Evolutionary conservation across 495 filamentous ascomycete genomes (phyloP).

Genomic region (Hypomontagnella monticulosa): DNA sequence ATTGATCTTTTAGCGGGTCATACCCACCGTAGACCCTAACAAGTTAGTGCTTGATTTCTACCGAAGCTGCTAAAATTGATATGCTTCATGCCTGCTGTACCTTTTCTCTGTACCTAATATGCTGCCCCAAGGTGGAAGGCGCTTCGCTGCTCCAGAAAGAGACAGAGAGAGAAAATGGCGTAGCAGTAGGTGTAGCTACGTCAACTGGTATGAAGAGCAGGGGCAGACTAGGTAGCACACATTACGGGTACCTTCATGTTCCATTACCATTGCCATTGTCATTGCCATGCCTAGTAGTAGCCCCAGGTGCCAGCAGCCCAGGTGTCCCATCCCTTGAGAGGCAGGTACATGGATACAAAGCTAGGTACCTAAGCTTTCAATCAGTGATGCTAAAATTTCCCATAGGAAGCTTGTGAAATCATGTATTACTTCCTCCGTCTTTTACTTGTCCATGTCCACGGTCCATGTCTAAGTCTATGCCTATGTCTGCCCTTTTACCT

Average conservation of each 20-base stretch:
- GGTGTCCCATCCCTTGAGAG: constrained; percentile 29
- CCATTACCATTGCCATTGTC: too few species aligned
- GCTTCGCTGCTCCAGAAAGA: constrained; percentile 32
- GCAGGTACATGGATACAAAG: constrained; percentile 24
- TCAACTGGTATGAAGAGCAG: not conserved
- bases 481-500: not conserved
- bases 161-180: constrained; percentile 12
- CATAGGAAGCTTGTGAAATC: constrained; percentile 35
- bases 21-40: constrained; percentile 36
- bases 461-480: not conserved
- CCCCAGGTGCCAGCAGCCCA: too few species aligned
- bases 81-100: not conserved
- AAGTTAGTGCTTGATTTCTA: constrained; percentile 36
- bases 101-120: constrained; percentile 4
- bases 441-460: too few species aligned
- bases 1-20: constrained; percentile 42
- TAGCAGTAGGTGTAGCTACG: not conserved
- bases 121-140: constrained; percentile 35
- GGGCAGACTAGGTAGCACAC: constrained; percentile 26
- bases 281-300: constrained; percentile 7
- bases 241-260: constrained; percentile 22
- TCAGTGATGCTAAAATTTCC: constrained; percentile 27
- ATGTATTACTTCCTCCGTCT: constrained; percentile 8
- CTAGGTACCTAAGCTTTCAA: constrained; percentile 9
- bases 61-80: constrained; percentile 28